Conservation (phyloP, 2,329 filamentous ascomycete species). For the Sclerotinia subarctica region DNA sequence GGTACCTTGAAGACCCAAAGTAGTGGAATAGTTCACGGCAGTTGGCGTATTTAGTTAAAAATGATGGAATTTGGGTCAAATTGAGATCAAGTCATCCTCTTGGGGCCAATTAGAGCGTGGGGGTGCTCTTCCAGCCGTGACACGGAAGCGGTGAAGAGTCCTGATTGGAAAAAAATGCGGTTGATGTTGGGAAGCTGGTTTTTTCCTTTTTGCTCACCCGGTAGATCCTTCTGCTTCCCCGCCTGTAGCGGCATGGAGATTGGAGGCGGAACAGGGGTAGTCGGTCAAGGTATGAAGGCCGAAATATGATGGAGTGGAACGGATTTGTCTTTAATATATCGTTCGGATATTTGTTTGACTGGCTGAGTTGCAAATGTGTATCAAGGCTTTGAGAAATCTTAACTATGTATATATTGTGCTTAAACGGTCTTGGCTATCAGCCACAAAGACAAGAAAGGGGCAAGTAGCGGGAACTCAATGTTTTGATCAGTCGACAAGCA, state of each 20-base stretch:
- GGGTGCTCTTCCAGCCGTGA: neutral
- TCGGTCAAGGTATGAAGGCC: neutral
- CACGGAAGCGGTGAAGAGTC: constrained; percentile 16
- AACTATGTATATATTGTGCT: neutral
- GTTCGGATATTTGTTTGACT: neutral
- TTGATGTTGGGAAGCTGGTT: constrained; percentile 3
- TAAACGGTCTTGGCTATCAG: neutral
- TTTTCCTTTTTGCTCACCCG: constrained; percentile 10
- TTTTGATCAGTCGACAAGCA: neutral
- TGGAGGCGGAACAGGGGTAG: constrained; percentile 12
- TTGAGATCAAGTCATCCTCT: neutral
- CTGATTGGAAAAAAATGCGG: neutral
- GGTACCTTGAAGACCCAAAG: constrained; percentile 19
- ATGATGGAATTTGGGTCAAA: constrained; percentile 10
- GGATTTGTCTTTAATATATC: constrained; percentile 7
- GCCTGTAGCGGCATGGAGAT: constrained; percentile 14
- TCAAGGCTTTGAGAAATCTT: constrained; percentile 1
- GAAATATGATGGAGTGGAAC: neutral
- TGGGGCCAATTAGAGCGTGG: neutral
- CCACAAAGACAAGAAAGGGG: neutral
- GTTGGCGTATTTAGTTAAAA: constrained; percentile 16
- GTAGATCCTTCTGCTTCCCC: constrained; percentile 10
- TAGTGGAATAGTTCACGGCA: constrained; percentile 17
- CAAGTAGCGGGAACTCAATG: neutral
- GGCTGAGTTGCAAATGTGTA: constrained; percentile 2